Conservation (phyloP, 1,284 basidiomycete genomes). For the Bjerkandera adusta region DNA sequence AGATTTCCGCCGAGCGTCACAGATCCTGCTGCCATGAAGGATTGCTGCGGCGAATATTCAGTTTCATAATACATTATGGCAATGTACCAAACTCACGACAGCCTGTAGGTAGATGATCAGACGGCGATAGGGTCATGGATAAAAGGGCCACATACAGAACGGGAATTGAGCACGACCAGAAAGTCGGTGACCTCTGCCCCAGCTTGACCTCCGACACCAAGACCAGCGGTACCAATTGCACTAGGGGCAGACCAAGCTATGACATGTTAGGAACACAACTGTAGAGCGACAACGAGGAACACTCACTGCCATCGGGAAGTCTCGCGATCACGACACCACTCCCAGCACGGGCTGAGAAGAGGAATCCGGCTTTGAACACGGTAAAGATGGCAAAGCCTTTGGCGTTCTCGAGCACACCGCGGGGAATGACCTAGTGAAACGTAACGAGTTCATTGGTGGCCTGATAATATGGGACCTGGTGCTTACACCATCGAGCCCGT, state of each 20-base stretch:
- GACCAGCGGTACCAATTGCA: conserved; percentile 93
- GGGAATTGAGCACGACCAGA: conserved; percentile 87
- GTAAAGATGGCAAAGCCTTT: conserved; percentile 86
- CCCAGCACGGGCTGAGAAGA: conserved; percentile 81
- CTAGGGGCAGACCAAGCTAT: conserved; percentile 91
- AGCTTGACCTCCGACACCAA: conserved; percentile 85
- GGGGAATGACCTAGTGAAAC: conserved; percentile 54
- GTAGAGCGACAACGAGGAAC: not conserved
- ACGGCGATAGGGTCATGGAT: conserved; percentile 19
- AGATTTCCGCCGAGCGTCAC: conserved; percentile 93
- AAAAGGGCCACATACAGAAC: conserved; percentile 51
- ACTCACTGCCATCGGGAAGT: conserved; percentile 80
- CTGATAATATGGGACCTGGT: conserved; percentile 7
- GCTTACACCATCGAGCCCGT: conserved; percentile 66
- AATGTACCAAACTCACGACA: conserved; percentile 45
- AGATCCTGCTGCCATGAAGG: conserved; percentile 95
- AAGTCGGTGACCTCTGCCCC: conserved; percentile 95
- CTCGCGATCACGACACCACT: conserved; percentile 91
- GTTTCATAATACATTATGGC: conserved; percentile 14
- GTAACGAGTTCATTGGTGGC: conserved; percentile 1
- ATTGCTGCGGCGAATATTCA: too few relatives aligned
- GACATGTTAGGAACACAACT: not conserved
- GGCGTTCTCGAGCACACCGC: conserved; percentile 67
- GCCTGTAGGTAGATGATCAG: conserved; percentile 37
- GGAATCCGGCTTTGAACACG: conserved; percentile 75